These are phyloP conservation scores for Ramaria rubella DNA, from an alignment of 768 basidiomycete genomes.

Conservation along the genomic window DNA sequence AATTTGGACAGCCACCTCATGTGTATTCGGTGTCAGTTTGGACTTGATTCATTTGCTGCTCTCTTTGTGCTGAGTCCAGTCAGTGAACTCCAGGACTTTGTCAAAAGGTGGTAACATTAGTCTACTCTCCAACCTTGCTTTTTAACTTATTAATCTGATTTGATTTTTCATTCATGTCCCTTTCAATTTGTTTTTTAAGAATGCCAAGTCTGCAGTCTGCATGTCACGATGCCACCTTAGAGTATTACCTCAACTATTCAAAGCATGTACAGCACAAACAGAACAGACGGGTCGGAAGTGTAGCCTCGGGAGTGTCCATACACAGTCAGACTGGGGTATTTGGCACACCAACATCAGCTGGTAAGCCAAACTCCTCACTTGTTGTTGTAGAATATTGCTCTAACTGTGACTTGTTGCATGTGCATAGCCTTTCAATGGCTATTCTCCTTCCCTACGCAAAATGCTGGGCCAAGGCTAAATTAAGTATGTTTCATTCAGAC, in stretches of 20 bases:
- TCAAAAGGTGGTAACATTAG: constrained; percentile 50
- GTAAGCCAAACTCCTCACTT: too few species aligned
- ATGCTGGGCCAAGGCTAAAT: too few species aligned
- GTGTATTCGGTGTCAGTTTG: constrained; percentile 79
- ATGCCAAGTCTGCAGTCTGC: constrained; percentile 72
- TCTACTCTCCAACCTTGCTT: neutral
- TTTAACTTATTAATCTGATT: too few species aligned
- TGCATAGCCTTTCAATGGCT: too few species aligned
- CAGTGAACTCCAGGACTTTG: constrained; percentile 85
- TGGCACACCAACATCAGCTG: constrained; percentile 25
- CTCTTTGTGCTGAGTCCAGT: constrained; percentile 95
- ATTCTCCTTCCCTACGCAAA: too few species aligned
- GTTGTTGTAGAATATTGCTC: too few species aligned
- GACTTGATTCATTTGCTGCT: constrained; percentile 85
- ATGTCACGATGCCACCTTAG: constrained; percentile 79
- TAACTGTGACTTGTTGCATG: too few species aligned
- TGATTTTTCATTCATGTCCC: neutral
- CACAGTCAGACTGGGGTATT: constrained; percentile 23
- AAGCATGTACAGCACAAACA: constrained; percentile 89
- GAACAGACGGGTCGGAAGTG: constrained; percentile 53
- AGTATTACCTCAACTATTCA: constrained; percentile 90
- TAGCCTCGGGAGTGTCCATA: constrained; percentile 32
- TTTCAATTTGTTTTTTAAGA: neutral
- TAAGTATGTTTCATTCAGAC: too few species aligned
- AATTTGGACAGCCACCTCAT: constrained; percentile 77